Evolutionary conservation across 2,329 filamentous ascomycete genomes (phyloP).

Genomic region (Colletotrichum cereale): DNA sequence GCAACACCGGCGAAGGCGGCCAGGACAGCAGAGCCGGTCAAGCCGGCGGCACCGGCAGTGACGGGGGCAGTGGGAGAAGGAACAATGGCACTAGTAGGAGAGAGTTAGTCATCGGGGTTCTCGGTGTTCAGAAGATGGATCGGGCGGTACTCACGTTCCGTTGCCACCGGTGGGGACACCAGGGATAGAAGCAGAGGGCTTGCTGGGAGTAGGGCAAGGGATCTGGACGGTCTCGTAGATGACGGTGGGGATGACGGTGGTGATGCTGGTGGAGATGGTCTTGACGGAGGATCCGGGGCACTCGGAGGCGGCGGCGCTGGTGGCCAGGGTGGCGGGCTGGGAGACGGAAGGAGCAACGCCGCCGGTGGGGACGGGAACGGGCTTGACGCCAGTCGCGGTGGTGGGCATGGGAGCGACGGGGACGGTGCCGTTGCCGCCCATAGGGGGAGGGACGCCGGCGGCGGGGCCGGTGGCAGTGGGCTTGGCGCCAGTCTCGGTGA

Average conservation of each 20-base stretch:
- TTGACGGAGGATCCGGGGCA: slow-evolving; percentile 57
- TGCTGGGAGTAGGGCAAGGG: slow-evolving; percentile 55
- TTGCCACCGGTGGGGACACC: slow-evolving; percentile 41
- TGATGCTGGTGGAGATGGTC: slow-evolving; percentile 68
- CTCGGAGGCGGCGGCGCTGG: slow-evolving; percentile 38
- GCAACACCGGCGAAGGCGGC: slow-evolving; percentile 67
- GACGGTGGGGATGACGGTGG: slow-evolving; percentile 67
- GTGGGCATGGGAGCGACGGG: slow-evolving; percentile 39
- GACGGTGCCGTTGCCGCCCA: slow-evolving; percentile 45
- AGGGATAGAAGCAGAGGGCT: slow-evolving; percentile 44
- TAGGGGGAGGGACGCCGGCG: slow-evolving; percentile 45
- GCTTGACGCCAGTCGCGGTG: slow-evolving; percentile 37
- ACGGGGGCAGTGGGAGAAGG: slow-evolving; percentile 49
- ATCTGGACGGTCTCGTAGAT: slow-evolving; percentile 60
- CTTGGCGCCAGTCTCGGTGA: slow-evolving; percentile 41
- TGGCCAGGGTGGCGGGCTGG: slow-evolving; percentile 40
- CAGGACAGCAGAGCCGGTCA: slow-evolving; percentile 66
- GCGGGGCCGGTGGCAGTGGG: slow-evolving; percentile 43
- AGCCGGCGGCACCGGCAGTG: slow-evolving; percentile 65
- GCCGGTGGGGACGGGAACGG: slow-evolving; percentile 43
- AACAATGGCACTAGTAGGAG: slow-evolving; percentile 42
- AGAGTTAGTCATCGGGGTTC: slow-evolving; percentile 39
- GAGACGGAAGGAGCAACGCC: slow-evolving; percentile 39
- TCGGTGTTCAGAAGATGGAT: background rate
- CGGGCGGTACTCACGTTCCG: slow-evolving; percentile 48